These are phyloP conservation scores for Ophiocordyceps camponoti-rufipedis DNA, from an alignment of 2,329 filamentous ascomycete genomes.

Conservation along the genomic window DNA sequence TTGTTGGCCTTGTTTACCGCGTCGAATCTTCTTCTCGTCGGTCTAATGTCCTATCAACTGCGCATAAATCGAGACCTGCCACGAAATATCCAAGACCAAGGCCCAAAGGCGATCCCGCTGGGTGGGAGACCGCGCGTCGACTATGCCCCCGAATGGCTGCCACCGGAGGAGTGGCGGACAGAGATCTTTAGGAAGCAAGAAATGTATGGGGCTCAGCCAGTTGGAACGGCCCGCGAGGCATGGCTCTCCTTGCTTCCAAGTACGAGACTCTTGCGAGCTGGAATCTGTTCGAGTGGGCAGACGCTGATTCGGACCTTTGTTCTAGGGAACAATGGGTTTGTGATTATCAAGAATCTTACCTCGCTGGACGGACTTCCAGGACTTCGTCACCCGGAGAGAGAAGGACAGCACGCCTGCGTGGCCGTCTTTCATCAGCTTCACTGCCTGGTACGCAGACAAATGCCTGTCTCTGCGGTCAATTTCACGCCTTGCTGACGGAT, in stretches of 20 bases:
- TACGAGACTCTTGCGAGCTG: not conserved
- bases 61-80: no score
- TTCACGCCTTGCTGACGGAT: not conserved
- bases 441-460: not conserved
- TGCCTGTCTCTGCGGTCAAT: no score
- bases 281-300: not conserved
- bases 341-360: constrained; percentile 2
- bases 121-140: constrained; percentile 1
- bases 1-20: no score
- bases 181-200: constrained; percentile 2
- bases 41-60: no score
- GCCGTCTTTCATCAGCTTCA: constrained; percentile 3
- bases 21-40: no score
- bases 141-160: constrained; percentile 1
- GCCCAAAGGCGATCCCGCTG: not conserved
- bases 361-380: constrained; percentile 1
- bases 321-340: constrained; percentile 3
- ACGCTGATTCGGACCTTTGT: not conserved
- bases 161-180: constrained; percentile 3
- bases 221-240: not conserved
- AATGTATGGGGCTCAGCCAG: constrained; percentile 1
- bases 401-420: constrained; percentile 2
- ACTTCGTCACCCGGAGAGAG: not conserved
- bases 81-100: no score
- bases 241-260: constrained; percentile 3